phyloP scores from a whole-genome alignment of 306 rosid genomes.

The Lathyrus tuberosus region DNA sequence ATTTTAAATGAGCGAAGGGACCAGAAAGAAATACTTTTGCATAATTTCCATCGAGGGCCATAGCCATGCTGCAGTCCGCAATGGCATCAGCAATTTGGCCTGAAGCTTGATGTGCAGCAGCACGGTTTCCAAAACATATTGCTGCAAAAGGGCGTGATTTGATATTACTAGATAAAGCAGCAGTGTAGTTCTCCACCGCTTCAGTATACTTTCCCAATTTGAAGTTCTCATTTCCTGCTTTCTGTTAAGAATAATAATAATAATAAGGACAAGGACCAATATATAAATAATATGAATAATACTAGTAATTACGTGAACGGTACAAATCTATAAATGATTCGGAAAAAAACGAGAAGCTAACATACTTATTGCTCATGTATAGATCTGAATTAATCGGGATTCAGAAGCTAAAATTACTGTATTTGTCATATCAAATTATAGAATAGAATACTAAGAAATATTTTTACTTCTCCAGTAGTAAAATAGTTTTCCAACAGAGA shows the following conservation, averaged over 20 bases:
- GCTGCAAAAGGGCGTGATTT: conserved; percentile 85
- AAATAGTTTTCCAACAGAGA: conserved; percentile 9
- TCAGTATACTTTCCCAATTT: conserved; percentile 64
- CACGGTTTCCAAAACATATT: conserved; percentile 90
- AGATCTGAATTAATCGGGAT: conserved; percentile 13
- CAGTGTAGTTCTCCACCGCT: conserved; percentile 80
- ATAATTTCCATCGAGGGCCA: conserved; percentile 82
- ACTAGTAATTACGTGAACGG: conserved; percentile 17
- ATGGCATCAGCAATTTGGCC: conserved; percentile 92
- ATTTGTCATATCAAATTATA: conserved; percentile 18
- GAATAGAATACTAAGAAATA: conserved; percentile 18
- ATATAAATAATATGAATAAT: conserved; percentile 31
- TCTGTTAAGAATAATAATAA: conserved; percentile 57
- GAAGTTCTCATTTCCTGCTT: conserved; percentile 82
- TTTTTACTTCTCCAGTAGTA: conserved; percentile 5
- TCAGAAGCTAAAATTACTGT: conserved; percentile 7
- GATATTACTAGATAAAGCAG: conserved; percentile 69
- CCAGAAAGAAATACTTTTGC: conserved; percentile 63
- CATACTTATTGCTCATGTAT: conserved; percentile 13
- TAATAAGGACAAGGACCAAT: conserved; percentile 20
- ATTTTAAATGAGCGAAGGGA: conserved; percentile 29
- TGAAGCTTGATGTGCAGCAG: conserved; percentile 89
- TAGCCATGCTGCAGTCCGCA: conserved; percentile 90
- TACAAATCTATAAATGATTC: conserved; percentile 32
- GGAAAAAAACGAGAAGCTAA: conserved; percentile 8